A percentile compares a stretch with the other conserved stretches of the same genome.
These are phyloP conservation scores for Apophysomyces sp. DNA, from an alignment of 371 early-diverging fungal species.

Conservation along the genomic window DNA sequence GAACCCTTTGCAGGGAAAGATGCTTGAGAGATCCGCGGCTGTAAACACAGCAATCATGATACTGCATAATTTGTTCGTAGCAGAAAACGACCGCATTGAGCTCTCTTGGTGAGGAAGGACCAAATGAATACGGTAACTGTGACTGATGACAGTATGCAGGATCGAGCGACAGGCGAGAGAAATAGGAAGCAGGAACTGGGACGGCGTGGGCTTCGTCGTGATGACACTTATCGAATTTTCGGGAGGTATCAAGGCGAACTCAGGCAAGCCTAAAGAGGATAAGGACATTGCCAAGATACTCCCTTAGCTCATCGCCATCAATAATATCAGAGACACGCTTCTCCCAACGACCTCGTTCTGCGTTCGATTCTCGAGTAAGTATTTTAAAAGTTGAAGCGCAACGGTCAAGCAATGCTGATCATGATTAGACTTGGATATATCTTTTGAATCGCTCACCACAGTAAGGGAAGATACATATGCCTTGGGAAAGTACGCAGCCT, in stretches of 20 bases:
- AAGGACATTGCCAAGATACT: constrained; percentile 21
- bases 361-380: too few species aligned
- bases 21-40: constrained; percentile 1
- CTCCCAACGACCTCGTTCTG: too few species aligned
- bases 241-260: background rate
- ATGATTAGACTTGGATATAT: too few species aligned
- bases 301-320: background rate
- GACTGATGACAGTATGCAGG: background rate
- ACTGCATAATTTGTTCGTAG: constrained; percentile 1
- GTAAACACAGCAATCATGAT: constrained; percentile 1
- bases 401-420: too few species aligned
- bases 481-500: too few species aligned
- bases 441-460: too few species aligned
- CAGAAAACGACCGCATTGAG: constrained; percentile 1
- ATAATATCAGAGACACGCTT: too few species aligned
- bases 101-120: background rate
- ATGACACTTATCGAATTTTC: background rate
- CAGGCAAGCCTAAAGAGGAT: constrained; percentile 41
- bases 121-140: background rate
- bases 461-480: too few species aligned
- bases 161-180: background rate
- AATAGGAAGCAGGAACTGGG: background rate
- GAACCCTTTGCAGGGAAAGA: background rate
- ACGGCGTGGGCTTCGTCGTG: background rate
- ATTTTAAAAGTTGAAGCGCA: too few species aligned